Percentiles rank a stretch among this genome's conserved stretches.
These are phyloP conservation scores for Haplographium delicatum DNA, from an alignment of 495 filamentous ascomycete genomes.

Conservation along the genomic window DNA sequence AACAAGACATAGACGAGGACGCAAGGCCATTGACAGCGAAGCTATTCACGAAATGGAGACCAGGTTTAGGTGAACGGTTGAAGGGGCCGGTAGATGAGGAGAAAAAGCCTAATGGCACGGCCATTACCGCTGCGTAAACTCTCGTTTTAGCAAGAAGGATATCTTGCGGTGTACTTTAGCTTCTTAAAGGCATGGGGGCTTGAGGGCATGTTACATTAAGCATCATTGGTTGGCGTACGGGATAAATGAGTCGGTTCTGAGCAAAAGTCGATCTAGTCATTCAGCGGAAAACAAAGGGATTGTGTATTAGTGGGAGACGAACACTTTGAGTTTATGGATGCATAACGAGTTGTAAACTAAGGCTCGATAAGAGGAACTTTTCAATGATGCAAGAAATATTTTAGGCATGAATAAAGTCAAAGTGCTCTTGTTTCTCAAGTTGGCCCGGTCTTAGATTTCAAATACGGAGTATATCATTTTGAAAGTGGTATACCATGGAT, in stretches of 20 bases:
- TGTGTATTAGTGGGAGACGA: too few relatives aligned
- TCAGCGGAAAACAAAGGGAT: too few relatives aligned
- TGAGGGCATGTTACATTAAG: neutral
- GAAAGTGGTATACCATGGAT: too few relatives aligned
- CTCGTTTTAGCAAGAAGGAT: slow-evolving; percentile 1
- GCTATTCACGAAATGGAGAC: slow-evolving; percentile 48
- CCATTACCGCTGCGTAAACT: slow-evolving; percentile 2
- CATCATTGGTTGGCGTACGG: neutral
- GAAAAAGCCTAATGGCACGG: slow-evolving; percentile 5
- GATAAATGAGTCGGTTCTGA: neutral
- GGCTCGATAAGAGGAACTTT: too few relatives aligned
- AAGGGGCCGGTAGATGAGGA: slow-evolving; percentile 13
- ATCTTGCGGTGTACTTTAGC: slow-evolving; percentile 9
- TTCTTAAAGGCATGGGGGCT: neutral
- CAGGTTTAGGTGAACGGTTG: slow-evolving; percentile 35
- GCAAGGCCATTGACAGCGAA: slow-evolving; percentile 48
- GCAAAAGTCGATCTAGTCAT: neutral
- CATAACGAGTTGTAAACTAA: too few relatives aligned
- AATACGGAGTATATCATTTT: too few relatives aligned
- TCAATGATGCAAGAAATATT: too few relatives aligned
- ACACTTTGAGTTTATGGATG: too few relatives aligned
- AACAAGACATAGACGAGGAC: slow-evolving; percentile 35
- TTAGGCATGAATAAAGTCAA: too few relatives aligned
- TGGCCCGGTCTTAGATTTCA: too few relatives aligned
- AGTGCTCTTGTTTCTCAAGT: too few relatives aligned